These are phyloP conservation scores for Solanum rostratum DNA, from an alignment of 257 asterid species.

Conservation along the genomic window DNA sequence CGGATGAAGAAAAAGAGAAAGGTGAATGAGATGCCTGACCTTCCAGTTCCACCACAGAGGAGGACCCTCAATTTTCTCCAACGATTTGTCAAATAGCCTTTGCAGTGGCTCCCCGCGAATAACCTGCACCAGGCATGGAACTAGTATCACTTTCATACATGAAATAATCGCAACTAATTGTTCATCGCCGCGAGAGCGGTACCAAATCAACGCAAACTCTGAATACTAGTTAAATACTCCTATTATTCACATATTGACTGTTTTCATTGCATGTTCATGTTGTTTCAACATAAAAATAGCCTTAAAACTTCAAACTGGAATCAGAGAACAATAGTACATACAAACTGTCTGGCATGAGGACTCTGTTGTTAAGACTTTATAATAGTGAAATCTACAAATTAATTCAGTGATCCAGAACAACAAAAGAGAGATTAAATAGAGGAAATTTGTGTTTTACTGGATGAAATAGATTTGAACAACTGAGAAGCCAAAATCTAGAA, in stretches of 20 bases:
- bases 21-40: background rate
- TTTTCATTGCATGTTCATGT: no score
- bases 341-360: no score
- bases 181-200: background rate
- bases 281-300: no score
- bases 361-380: no score
- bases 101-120: background rate
- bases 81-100: background rate
- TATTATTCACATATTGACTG: no score
- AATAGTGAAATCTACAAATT: background rate
- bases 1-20: background rate
- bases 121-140: background rate
- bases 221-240: no score
- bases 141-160: background rate
- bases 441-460: background rate
- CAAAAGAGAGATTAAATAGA: background rate
- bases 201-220: background rate
- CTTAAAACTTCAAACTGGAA: no score
- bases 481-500: background rate
- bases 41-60: background rate
- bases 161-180: background rate
- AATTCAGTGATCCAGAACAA: background rate
- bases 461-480: background rate
- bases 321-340: no score
- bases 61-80: background rate